These are phyloP conservation scores for Amylocystis lapponica DNA, from an alignment of 768 basidiomycete genomes.

Conservation along the genomic window DNA sequence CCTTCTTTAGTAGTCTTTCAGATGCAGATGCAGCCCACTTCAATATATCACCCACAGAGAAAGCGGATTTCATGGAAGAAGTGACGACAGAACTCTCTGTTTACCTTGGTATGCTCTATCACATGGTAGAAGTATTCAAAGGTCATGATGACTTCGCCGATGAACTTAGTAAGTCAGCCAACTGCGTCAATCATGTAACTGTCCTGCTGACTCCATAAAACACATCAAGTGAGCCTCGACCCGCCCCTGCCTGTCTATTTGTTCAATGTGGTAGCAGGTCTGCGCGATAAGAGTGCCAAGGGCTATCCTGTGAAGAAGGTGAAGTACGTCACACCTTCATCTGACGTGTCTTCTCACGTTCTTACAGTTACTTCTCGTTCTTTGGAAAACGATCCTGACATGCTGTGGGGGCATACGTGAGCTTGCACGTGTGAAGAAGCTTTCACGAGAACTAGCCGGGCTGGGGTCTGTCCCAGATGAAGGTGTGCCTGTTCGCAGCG, in stretches of 20 bases:
- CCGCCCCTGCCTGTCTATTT: conserved; percentile 92
- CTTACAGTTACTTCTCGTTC: conserved; percentile 74
- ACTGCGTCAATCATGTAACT: conserved; percentile 13
- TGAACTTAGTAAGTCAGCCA: conserved; percentile 74
- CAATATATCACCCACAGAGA: conserved; percentile 64
- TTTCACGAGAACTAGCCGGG: conserved; percentile 81
- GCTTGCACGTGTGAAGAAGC: conserved; percentile 71
- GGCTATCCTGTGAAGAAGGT: conserved; percentile 98
- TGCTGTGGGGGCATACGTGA: conserved; percentile 94
- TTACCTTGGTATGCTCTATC: conserved; percentile 94
- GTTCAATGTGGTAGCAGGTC: conserved; percentile 82
- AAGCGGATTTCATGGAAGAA: conserved; percentile 80
- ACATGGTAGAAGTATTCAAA: conserved; percentile 90
- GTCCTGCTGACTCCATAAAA: conserved; percentile 1
- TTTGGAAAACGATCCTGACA: conserved; percentile 92
- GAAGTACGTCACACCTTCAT: conserved; percentile 5
- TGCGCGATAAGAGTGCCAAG: conserved; percentile 90
- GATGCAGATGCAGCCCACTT: conserved; percentile 71
- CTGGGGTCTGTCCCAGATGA: conserved; percentile 52
- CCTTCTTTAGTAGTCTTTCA: conserved; percentile 53
- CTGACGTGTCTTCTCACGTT: conserved; percentile 6
- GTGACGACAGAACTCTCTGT: conserved; percentile 88
- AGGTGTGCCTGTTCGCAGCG: conserved; percentile 25
- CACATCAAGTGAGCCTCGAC: conserved; percentile 89
- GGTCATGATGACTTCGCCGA: conserved; percentile 93